These are phyloP conservation scores for Trametes villosa DNA, from an alignment of 768 basidiomycete genomes.

Conservation along the genomic window DNA sequence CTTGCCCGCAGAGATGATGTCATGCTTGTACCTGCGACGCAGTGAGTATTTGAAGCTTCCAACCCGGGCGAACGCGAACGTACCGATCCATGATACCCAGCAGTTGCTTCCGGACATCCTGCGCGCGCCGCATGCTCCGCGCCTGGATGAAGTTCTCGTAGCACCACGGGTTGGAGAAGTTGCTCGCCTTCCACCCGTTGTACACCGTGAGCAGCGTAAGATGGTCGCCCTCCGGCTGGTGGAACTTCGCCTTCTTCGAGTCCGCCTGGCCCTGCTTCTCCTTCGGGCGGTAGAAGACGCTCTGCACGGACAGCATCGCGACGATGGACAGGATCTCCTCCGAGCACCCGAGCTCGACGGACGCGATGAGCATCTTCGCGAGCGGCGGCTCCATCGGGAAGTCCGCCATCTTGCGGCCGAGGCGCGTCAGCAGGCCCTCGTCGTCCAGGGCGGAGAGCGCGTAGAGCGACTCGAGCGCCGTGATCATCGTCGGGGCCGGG, in stretches of 20 bases:
- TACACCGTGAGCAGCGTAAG: constrained; percentile 92
- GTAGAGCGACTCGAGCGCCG: constrained; percentile 92
- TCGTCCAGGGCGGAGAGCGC: constrained; percentile 96
- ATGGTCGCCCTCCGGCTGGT: constrained; percentile 98
- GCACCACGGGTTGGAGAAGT: constrained; percentile 98
- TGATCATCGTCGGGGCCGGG: constrained; percentile 94
- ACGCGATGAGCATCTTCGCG: constrained; percentile 98
- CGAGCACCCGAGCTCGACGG: constrained; percentile 95
- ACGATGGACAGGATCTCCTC: constrained; percentile 98
- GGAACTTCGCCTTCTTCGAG: constrained; percentile 99
- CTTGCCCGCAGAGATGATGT: constrained; percentile 88
- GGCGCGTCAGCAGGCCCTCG: constrained; percentile 90
- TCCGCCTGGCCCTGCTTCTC: constrained; percentile 99
- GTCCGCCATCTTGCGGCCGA: constrained; percentile 99
- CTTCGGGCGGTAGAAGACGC: constrained; percentile 98
- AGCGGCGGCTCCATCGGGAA: constrained; percentile 97
- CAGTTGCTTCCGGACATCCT: constrained; percentile 97
- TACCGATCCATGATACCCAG: constrained; percentile 99
- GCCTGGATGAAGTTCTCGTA: constrained; percentile 99
- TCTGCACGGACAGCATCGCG: constrained; percentile 96
- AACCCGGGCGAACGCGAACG: constrained; percentile 30
- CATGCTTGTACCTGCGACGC: constrained; percentile 85
- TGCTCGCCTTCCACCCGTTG: constrained; percentile 97
- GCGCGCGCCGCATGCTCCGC: constrained; percentile 93
- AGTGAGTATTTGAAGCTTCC: constrained; percentile 14